phyloP scores from a whole-genome alignment of 2,329 filamentous ascomycete genomes.

The Cercospora beticola region DNA sequence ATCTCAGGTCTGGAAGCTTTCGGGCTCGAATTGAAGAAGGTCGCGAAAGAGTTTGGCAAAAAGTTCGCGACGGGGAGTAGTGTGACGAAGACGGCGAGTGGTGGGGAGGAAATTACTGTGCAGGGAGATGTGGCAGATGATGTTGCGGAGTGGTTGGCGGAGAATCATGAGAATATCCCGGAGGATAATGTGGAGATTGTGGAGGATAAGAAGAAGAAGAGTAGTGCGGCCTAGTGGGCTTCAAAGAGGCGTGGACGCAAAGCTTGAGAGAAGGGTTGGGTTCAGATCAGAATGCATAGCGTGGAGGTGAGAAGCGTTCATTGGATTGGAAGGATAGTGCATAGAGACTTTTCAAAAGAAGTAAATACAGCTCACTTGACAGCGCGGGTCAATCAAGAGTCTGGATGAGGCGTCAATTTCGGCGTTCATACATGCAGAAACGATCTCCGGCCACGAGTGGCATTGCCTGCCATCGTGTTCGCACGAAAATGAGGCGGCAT shows the following conservation, averaged over 20 bases:
- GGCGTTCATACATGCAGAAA: not conserved
- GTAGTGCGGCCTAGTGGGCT: slow-evolving; percentile 17
- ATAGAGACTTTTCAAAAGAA: not conserved
- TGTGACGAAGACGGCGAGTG: slow-evolving; percentile 80
- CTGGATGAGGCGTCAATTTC: not conserved
- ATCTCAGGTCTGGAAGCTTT: slow-evolving; percentile 89
- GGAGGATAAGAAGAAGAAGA: slow-evolving; percentile 94
- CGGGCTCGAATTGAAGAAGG: slow-evolving; percentile 89
- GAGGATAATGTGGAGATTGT: slow-evolving; percentile 93
- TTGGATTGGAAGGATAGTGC: not conserved
- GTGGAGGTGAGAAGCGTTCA: not conserved
- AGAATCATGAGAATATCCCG: slow-evolving; percentile 86
- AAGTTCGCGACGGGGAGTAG: slow-evolving; percentile 94
- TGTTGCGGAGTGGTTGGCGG: slow-evolving; percentile 83
- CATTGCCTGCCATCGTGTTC: not conserved
- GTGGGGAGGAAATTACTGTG: slow-evolving; percentile 89
- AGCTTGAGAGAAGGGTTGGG: not conserved
- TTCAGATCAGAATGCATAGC: not conserved
- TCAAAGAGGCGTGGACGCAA: not conserved
- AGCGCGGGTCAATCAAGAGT: not conserved
- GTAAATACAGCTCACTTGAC: not conserved
- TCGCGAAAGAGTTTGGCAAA: slow-evolving; percentile 79
- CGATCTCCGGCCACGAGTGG: not conserved
- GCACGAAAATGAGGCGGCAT: not conserved
- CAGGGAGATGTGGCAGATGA: slow-evolving; percentile 97